These are phyloP conservation scores for Sporothrix sp. DNA, from an alignment of 2,329 filamentous ascomycete genomes.

Conservation along the genomic window DNA sequence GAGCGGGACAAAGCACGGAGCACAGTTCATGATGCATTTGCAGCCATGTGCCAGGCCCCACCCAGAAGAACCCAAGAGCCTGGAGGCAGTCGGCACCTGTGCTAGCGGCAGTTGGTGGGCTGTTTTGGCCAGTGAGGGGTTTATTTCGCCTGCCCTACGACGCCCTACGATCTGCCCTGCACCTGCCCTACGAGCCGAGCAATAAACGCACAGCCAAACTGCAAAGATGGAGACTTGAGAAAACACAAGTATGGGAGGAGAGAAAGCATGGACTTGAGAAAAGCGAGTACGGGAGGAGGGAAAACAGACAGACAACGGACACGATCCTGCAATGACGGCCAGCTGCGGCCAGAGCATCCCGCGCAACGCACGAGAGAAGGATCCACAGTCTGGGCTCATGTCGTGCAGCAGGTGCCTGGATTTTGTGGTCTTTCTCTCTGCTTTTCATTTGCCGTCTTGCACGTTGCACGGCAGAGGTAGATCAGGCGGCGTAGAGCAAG, in stretches of 20 bases:
- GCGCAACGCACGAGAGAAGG: not conserved
- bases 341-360: not conserved
- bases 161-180: too few relatives aligned
- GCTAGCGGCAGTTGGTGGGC: not conserved
- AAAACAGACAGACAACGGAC: too few relatives aligned
- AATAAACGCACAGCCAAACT: too few relatives aligned
- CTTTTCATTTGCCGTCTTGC: not conserved
- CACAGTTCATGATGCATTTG: too few relatives aligned
- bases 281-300: not conserved
- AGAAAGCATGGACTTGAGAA: too few relatives aligned
- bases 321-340: too few relatives aligned
- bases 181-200: too few relatives aligned
- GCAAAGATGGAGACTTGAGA: too few relatives aligned
- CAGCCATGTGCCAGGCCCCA: too few relatives aligned
- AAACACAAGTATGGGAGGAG: too few relatives aligned
- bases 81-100: not conserved
- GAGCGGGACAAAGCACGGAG: too few relatives aligned
- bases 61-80: not conserved
- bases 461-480: not conserved
- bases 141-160: too few relatives aligned
- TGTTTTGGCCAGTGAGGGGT: not conserved
- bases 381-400: conserved; percentile 4
- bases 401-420: conserved; percentile 4
- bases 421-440: not conserved
- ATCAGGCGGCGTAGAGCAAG: not conserved